Conservation (phyloP, 1,284 basidiomycete genomes). For the Hypsizygus ulmarius region DNA sequence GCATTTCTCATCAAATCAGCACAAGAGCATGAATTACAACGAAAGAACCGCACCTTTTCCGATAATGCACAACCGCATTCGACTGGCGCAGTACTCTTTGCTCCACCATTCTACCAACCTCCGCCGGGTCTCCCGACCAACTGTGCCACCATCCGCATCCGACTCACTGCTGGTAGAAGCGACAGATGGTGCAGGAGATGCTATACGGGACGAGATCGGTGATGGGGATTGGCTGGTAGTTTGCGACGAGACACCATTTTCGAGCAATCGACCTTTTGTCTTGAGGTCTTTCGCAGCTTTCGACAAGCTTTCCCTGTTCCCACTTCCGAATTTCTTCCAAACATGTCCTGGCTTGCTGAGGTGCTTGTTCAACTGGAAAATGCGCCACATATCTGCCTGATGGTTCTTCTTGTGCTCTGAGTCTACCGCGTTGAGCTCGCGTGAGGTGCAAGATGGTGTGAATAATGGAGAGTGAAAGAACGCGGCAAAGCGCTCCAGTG, state of each 20-base stretch:
- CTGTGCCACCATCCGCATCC: conserved; percentile 69
- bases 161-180: conserved; percentile 51
- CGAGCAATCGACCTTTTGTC: conserved; percentile 40
- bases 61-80: conserved; percentile 91
- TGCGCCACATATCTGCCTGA: conserved; percentile 94
- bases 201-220: conserved; percentile 50
- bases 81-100: conserved; percentile 88
- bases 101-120: conserved; percentile 96
- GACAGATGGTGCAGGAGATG: conserved; percentile 63
- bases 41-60: conserved; percentile 67
- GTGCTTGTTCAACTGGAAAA: conserved; percentile 94
- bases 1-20: conserved; percentile 4
- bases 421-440: conserved; percentile 96
- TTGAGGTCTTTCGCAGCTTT: conserved; percentile 60
- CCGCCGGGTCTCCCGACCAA: conserved; percentile 87
- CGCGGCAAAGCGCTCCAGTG: conserved; percentile 87
- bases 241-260: conserved; percentile 21
- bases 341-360: conserved; percentile 79
- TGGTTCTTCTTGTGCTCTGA: conserved; percentile 99
- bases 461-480: conserved; percentile 97
- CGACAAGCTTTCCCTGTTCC: conserved; percentile 84
- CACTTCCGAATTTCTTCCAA: conserved; percentile 95
- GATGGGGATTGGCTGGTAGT: conserved; percentile 39
- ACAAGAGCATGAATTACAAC: not conserved
- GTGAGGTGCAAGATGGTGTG: conserved; percentile 84